phyloP scores from a whole-genome alignment of 2,329 filamentous ascomycete genomes.

The Talaromyces verruculosus region DNA sequence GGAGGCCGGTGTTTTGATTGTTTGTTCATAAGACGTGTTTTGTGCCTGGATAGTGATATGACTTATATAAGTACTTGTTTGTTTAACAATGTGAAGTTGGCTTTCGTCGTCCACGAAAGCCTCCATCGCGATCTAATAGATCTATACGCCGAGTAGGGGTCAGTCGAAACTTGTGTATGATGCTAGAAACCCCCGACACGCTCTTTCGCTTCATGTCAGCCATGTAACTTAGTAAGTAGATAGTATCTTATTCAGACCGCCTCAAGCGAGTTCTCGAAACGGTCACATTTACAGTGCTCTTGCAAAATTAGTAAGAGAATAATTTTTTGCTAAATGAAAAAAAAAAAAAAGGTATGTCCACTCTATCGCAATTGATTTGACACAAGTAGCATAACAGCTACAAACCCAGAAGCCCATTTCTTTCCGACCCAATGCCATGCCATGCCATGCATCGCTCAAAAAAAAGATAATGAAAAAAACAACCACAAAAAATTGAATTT shows the following conservation, averaged over 20 bases:
- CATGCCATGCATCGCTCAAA: constrained; percentile 24
- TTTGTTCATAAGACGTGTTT: constrained; percentile 5
- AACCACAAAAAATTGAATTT: constrained; percentile 16
- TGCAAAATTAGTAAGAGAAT: not conserved
- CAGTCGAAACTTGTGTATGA: too few relatives aligned
- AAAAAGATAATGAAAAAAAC: constrained; percentile 8
- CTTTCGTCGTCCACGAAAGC: too few relatives aligned
- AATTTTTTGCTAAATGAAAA: not conserved
- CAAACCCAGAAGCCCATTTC: constrained; percentile 21
- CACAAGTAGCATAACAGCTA: constrained; percentile 5
- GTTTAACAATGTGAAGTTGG: not conserved
- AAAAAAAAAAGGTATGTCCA: constrained; percentile 17
- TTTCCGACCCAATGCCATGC: constrained; percentile 21
- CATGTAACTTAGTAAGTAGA: too few relatives aligned
- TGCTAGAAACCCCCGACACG: too few relatives aligned
- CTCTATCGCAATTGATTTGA: constrained; percentile 20
- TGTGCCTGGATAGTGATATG: not conserved
- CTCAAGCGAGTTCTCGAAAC: too few relatives aligned
- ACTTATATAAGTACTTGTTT: not conserved
- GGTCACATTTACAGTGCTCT: too few relatives aligned
- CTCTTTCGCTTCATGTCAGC: too few relatives aligned
- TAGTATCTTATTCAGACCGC: too few relatives aligned
- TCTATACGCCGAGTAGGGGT: too few relatives aligned
- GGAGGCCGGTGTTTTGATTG: constrained; percentile 1
- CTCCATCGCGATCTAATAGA: too few relatives aligned